phyloP scores from a whole-genome alignment of 495 filamentous ascomycete genomes.

The Cercophora samala region DNA sequence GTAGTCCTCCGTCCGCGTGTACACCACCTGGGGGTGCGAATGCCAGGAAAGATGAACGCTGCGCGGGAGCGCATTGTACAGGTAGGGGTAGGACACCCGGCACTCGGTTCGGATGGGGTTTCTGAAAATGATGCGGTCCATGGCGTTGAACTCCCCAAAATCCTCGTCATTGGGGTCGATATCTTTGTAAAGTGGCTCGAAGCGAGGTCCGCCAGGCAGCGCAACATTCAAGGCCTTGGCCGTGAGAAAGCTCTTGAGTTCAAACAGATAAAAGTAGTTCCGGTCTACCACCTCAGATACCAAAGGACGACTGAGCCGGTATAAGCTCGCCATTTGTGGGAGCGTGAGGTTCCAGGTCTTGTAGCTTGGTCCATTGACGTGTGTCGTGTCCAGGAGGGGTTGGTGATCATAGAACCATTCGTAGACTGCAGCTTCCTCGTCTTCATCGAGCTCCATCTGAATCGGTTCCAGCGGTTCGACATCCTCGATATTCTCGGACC shows the following conservation, averaged over 20 bases:
- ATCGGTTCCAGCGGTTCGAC: constrained; percentile 97
- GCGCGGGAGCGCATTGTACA: constrained; percentile 94
- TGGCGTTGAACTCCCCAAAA: constrained; percentile 99
- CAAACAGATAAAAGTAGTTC: constrained; percentile 99
- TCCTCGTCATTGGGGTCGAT: constrained; percentile 99
- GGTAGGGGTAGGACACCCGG: constrained; percentile 85
- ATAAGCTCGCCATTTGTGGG: constrained; percentile 93
- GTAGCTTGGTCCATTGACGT: constrained; percentile 96
- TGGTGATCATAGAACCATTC: constrained; percentile 99
- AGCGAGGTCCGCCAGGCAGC: constrained; percentile 92
- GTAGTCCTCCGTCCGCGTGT: constrained; percentile 82
- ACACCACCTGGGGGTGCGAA: constrained; percentile 89
- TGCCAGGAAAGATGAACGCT: constrained; percentile 94
- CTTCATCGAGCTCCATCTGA: constrained; percentile 96
- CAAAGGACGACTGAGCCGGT: constrained; percentile 86
- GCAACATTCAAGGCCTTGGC: constrained; percentile 97
- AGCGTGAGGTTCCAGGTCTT: constrained; percentile 92
- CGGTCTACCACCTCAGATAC: constrained; percentile 90
- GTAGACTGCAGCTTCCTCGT: constrained; percentile 85
- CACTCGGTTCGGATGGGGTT: constrained; percentile 95
- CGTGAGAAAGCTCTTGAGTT: constrained; percentile 89
- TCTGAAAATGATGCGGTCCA: constrained; percentile 98
- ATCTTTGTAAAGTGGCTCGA: constrained; percentile 98
- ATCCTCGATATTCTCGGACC: constrained; percentile 98
- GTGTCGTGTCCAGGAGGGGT: constrained; percentile 83